These are phyloP conservation scores for Coemansia reversa DNA, from an alignment of 192 early-diverging fungal species.

Conservation along the genomic window DNA sequence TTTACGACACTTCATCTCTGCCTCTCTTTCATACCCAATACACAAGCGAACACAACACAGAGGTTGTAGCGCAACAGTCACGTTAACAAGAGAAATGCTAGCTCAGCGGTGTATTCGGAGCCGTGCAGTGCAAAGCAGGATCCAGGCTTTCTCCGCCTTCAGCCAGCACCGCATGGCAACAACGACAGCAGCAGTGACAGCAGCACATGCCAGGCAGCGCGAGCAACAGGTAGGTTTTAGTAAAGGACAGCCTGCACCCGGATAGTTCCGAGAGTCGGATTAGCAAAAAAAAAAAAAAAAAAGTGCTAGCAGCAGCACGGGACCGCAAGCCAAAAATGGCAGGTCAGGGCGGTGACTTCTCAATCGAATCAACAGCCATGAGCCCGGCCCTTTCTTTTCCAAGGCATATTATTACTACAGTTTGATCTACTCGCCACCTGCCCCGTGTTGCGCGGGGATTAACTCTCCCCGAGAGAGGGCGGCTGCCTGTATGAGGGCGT, in stretches of 20 bases:
- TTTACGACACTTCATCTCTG: not conserved
- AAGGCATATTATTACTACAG: not conserved
- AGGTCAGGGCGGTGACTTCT: not conserved
- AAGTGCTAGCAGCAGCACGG: not conserved
- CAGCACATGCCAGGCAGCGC: not conserved
- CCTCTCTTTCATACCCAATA: not conserved
- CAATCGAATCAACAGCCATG: not conserved
- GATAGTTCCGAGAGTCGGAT: not conserved
- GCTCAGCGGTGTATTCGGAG: not conserved
- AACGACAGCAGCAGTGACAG: not conserved
- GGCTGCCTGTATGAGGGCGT: not conserved
- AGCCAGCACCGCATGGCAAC: not conserved
- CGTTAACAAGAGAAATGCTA: not conserved
- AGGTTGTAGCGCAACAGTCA: no score
- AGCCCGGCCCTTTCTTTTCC: not conserved
- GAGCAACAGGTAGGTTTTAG: not conserved
- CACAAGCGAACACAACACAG: not conserved
- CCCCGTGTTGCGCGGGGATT: slow-evolving; percentile 11
- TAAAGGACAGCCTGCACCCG: not conserved
- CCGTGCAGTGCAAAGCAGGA: not conserved
- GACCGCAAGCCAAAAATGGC: not conserved
- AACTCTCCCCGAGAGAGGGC: not conserved
- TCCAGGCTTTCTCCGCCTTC: not conserved
- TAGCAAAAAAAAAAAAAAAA: not conserved
- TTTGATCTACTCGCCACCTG: not conserved